These are phyloP conservation scores for Hippophae tibetana DNA, from an alignment of 306 rosid genomes.

Conservation along the genomic window DNA sequence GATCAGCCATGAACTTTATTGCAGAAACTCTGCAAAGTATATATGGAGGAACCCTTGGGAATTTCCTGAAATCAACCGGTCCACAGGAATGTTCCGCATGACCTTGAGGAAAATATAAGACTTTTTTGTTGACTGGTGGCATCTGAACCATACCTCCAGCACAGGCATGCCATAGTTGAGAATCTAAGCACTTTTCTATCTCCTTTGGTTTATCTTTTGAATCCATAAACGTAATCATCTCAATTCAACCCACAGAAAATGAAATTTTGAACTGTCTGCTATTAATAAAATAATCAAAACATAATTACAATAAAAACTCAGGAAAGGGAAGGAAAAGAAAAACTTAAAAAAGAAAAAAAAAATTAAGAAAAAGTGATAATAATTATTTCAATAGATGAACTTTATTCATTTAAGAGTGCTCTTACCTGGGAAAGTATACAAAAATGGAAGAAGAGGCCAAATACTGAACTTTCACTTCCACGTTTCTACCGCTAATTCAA, in stretches of 20 bases:
- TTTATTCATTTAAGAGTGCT: too few relatives aligned
- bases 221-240: constrained; percentile 88
- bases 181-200: constrained; percentile 64
- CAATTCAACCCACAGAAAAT: background rate
- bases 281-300: constrained; percentile 19
- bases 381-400: too few relatives aligned
- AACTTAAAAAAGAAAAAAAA: too few relatives aligned
- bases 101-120: constrained; percentile 79
- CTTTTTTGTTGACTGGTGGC: constrained; percentile 63
- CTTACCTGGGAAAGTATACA: too few relatives aligned
- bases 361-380: too few relatives aligned
- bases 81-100: constrained; percentile 85
- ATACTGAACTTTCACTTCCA: too few relatives aligned
- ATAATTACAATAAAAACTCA: constrained; percentile 3
- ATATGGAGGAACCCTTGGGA: constrained; percentile 44
- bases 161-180: constrained; percentile 95
- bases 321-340: too few relatives aligned
- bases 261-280: background rate
- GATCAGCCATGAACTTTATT: constrained; percentile 77
- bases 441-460: too few relatives aligned
- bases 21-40: constrained; percentile 53
- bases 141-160: constrained; percentile 97
- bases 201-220: constrained; percentile 63
- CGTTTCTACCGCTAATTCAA: too few relatives aligned
- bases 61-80: constrained; percentile 49